These are phyloP conservation scores for Colletotrichum sp. DNA, from an alignment of 2,329 filamentous ascomycete species.

Conservation along the genomic window DNA sequence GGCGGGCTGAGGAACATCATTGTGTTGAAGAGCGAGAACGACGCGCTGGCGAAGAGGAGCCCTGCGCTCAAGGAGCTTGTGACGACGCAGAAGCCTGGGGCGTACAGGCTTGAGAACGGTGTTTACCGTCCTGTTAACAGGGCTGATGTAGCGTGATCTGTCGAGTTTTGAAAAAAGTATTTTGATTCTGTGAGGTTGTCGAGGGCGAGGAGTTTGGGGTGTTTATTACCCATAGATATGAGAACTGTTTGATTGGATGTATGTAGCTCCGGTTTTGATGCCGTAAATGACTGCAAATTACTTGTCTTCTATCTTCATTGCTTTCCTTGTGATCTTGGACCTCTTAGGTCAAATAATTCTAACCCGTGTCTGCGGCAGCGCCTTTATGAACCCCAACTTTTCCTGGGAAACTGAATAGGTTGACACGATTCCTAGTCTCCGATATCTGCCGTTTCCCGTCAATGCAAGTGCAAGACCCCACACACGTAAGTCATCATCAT, in stretches of 20 bases:
- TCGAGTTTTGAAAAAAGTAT: background rate
- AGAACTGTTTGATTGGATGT: background rate
- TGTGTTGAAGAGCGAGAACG: constrained; percentile 15
- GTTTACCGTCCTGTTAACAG: constrained; percentile 22
- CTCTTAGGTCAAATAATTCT: background rate
- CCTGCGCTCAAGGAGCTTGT: constrained; percentile 23
- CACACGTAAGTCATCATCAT: no score
- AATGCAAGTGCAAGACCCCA: background rate
- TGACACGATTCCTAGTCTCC: background rate
- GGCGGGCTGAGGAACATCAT: constrained; percentile 32
- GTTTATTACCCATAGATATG: background rate
- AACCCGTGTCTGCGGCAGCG: background rate
- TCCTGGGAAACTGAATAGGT: accelerated
- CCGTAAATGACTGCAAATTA: background rate
- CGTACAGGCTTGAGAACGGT: constrained; percentile 26
- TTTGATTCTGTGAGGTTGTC: background rate
- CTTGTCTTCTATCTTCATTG: background rate
- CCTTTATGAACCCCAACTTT: accelerated
- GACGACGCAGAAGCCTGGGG: constrained; percentile 3
- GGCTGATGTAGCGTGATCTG: constrained; percentile 17
- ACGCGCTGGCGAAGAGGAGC: constrained; percentile 27
- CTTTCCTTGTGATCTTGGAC: accelerated
- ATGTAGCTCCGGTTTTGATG: background rate
- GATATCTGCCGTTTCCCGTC: background rate
- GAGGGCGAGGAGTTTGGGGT: background rate